Base-by-base conservation (phyloP, 495 filamentous ascomycete genomes). In the Aspergillus panamensis region DNA sequence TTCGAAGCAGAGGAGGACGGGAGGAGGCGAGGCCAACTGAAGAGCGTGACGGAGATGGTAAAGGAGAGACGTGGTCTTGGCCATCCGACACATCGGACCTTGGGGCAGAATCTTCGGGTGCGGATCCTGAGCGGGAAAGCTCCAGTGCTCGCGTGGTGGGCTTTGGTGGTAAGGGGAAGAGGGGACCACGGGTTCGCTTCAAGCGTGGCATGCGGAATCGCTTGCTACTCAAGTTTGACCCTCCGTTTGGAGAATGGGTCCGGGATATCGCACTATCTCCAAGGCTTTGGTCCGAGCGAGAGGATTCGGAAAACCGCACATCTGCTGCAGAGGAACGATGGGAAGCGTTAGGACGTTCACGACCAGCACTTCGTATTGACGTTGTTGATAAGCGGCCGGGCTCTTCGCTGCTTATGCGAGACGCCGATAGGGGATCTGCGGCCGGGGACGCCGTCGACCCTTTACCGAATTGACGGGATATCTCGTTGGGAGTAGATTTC, bases 91-190 rank as follows among this genome's bases (percentile, higher is more conserved):
- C 55, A 20, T 69, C 60, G 4, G 73, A 62, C 48, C 61, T 69
- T 47, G 67, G 63, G 5, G 60, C 61, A 16, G 55, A 29, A 16
- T 66, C 66, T 6, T 55, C 53, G 10, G 65, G 60, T 1, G 65
- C 52, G 35, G 66, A 67, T 32, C 58, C 74, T 51, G 48, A 59
- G 20, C 40, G 61, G 65, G 65, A 64, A 54, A 66, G 70, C 3
- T 25, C 35, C 29, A 66, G 51, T 5, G 70, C 65, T 52, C 69
- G 70, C 48, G 43, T 58, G 7, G 66, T 59, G n/a, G 81, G 75
- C 70, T 84, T 89, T 49, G 89, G 80, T 53, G 92, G 85, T 7
- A 96, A 77, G 44, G 95, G 94, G 63, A 97, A 97, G n/a, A 97
- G 78, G 19, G 90, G 86, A 57, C 83, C 83, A 35, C 89, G 89